Evolutionary conservation across 1,139 yeast genomes (phyloP).

Genomic region (Geotrichum aggregatum): DNA sequence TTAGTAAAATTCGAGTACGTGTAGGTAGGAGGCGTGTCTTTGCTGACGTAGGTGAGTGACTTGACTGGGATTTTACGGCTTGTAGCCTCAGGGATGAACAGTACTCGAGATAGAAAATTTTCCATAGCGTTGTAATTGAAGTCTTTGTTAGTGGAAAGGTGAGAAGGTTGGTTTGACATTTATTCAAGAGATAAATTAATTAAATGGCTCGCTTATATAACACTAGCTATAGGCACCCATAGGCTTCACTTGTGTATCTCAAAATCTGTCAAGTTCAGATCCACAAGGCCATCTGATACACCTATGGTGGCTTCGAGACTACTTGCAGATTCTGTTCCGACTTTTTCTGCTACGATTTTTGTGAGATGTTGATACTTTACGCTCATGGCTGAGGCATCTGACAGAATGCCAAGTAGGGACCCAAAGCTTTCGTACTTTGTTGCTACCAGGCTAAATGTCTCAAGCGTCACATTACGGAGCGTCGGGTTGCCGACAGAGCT

Average conservation of each 20-base stretch:
- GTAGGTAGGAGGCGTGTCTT: slow-evolving; percentile 28
- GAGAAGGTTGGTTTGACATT: not conserved
- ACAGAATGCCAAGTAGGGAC: not conserved
- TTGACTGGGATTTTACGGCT: slow-evolving; percentile 23
- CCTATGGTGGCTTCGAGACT: too few relatives aligned
- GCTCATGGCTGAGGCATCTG: not conserved
- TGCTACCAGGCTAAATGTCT: slow-evolving; percentile 9
- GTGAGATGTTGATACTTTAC: not conserved
- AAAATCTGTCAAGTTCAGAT: too few relatives aligned
- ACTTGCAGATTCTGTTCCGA: too few relatives aligned
- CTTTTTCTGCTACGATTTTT: too few relatives aligned
- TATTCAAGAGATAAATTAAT: too few relatives aligned
- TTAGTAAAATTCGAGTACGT: slow-evolving; percentile 42
- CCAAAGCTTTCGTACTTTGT: slow-evolving; percentile 1
- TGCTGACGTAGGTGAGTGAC: slow-evolving; percentile 27
- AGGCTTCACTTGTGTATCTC: too few relatives aligned
- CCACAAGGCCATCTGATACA: too few relatives aligned
- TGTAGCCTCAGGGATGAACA: slow-evolving; percentile 18
- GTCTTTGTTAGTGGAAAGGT: too few relatives aligned
- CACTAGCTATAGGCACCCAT: too few relatives aligned
- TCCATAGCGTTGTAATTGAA: slow-evolving; percentile 12
- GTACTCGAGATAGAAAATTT: slow-evolving; percentile 15
- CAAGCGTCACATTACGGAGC: slow-evolving; percentile 6
- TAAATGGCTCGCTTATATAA: too few relatives aligned
- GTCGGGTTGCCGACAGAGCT: slow-evolving; percentile 5